Base-by-base conservation (phyloP, 2,329 filamentous ascomycete genomes). In the Pseudogymnoascus sp. region DNA sequence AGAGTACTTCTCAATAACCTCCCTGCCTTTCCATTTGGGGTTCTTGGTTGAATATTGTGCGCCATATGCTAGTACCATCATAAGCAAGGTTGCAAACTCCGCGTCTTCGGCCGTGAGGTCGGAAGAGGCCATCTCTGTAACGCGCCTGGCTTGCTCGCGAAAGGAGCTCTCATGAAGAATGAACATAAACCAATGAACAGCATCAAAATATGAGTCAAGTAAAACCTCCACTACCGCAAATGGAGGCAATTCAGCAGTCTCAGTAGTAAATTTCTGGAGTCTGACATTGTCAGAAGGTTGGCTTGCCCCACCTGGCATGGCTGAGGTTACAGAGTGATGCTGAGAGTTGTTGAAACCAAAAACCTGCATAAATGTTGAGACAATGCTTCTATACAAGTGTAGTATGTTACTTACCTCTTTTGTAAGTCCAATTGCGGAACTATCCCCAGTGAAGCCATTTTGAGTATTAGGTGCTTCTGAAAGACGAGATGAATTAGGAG, bases 181-280 rank as follows among this genome's bases (percentile, higher is more conserved):
- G 3, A 75, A 64, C 62, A 72, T 73, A 61, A 75, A 76, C 74
- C 74, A 76, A 39, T 76, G 74, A 0, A 72, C 68, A n/a, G 70
- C 68, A 59, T 75, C 71, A 64, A 76, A 76, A 58, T 75, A 75
- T 25, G 31, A 75, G 39, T 74, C 70, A 5, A 75, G 67, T 7
- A 75, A 64, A 12, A 72, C 25, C 10, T 58, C 35, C 4, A 68
- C 68, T 1, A 65, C 67, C 18, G 72, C 65, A 6, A 52, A 2
- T 60, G n/a, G 0, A 69, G 60, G 60, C 10, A 27, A 21, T 37
- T 29, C 27, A 15, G 36, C n/a, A n/a, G 36, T 37, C n/a, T 37
- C 36, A 37, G 13, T 37, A n/a, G 15, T 37, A 13, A n/a, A 15
- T n/a, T 37, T 13, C 36, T 37, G 36, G 36, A 37, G 15, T 37